Conservation (phyloP, 352 stramenopile genomes). For the Globisporangium yorkense region DNA sequence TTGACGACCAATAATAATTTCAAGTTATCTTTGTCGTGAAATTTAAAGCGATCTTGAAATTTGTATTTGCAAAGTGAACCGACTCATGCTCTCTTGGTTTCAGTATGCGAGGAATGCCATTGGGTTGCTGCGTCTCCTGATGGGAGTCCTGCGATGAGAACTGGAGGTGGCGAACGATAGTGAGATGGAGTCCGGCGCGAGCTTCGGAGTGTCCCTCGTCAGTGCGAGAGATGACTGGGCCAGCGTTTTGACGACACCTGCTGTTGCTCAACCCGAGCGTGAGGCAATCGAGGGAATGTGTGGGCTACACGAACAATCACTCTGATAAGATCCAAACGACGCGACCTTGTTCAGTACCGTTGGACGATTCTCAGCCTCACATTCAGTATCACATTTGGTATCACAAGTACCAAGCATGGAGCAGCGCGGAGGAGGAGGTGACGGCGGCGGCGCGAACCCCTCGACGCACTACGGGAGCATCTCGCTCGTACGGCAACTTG, state of each 20-base stretch:
- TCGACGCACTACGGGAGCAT: conserved; percentile 28
- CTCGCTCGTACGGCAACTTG: conserved; percentile 22
- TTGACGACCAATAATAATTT: no score
- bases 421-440: conserved; percentile 7
- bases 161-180: not conserved
- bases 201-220: no score
- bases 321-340: not conserved
- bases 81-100: not conserved
- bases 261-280: no score
- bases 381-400: not conserved
- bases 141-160: not conserved
- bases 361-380: not conserved
- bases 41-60: not conserved
- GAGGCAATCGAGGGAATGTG: no score
- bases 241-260: no score
- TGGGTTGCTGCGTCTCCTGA: no score
- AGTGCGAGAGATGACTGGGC: no score
- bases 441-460: not conserved
- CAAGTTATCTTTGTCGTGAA: no score
- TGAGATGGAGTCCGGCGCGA: no score
- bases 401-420: conserved; percentile 8
- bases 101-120: not conserved
- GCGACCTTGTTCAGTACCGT: not conserved
- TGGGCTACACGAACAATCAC: no score
- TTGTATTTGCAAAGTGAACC: not conserved